Conservation (phyloP, 441 rosid genomes). For the Hypseocharis bilobata region DNA sequence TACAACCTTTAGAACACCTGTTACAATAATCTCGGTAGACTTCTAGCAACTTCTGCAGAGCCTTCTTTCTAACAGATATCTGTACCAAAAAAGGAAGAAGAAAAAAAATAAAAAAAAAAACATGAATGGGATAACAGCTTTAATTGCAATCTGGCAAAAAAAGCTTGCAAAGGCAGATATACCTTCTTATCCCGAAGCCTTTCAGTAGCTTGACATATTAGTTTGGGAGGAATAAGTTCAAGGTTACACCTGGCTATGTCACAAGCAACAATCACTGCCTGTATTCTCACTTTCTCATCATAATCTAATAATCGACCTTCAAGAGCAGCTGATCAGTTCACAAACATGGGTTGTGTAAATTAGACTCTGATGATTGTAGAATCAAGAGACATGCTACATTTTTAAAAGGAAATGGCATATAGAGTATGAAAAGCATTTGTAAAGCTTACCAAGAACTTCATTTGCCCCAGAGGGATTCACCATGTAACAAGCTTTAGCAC, state of each 20-base stretch:
- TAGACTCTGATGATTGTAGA: conserved; percentile 18
- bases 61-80: conserved; percentile 76
- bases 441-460: conserved; percentile 57
- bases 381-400: conserved; percentile 21
- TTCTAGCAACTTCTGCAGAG: conserved; percentile 65
- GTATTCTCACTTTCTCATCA: conserved; percentile 75
- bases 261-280: conserved; percentile 66
- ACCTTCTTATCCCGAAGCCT: conserved; percentile 97
- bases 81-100: conserved; percentile 25
- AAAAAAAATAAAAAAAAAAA: conserved; percentile 18
- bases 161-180: conserved; percentile 16
- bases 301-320: conserved; percentile 74
- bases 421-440: conserved; percentile 2
- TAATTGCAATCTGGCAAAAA: not conserved
- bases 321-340: conserved; percentile 49
- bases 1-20: conserved; percentile 58
- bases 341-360: conserved; percentile 17
- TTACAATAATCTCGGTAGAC: conserved; percentile 72
- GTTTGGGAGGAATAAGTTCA: conserved; percentile 40
- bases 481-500: conserved; percentile 62
- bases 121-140: conserved; percentile 11
- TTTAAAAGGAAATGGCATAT: conserved; percentile 4
- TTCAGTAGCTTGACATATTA: conserved; percentile 58
- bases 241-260: conserved; percentile 60
- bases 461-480: conserved; percentile 47